Percentiles rank a stretch among this genome's conserved stretches.
phyloP scores from a whole-genome alignment of 208 protist species.

The Crithidia brevicula region DNA sequence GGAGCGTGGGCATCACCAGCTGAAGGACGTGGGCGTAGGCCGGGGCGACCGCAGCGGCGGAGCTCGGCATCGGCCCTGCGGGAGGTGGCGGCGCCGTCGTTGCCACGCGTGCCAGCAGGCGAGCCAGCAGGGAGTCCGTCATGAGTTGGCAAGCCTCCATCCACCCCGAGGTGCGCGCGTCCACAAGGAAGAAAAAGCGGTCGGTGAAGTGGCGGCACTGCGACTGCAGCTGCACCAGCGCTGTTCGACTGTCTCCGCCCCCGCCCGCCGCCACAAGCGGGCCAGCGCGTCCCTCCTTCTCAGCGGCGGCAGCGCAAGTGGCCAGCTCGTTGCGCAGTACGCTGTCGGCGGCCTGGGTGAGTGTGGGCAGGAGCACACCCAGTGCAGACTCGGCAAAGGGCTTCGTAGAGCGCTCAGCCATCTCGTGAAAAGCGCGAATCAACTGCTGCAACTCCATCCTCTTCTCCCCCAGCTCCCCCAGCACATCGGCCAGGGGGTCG shows the following conservation, averaged over 20 bases:
- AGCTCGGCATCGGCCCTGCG: slow-evolving; percentile 12
- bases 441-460: slow-evolving; percentile 45
- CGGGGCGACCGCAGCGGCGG: slow-evolving; percentile 8
- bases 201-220: slow-evolving; percentile 40
- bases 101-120: slow-evolving; percentile 24
- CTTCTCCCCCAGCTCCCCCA: slow-evolving; percentile 32
- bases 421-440: slow-evolving; percentile 33
- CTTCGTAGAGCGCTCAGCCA: slow-evolving; percentile 35
- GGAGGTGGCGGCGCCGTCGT: slow-evolving; percentile 18
- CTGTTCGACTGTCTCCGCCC: slow-evolving; percentile 22
- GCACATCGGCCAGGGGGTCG: slow-evolving; percentile 18
- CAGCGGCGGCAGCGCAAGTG: background rate
- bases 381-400: slow-evolving; percentile 55
- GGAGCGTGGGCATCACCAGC: slow-evolving; percentile 31
- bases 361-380: slow-evolving; percentile 42
- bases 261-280: background rate
- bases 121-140: slow-evolving; percentile 28
- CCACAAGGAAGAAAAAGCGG: slow-evolving; percentile 46
- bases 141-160: slow-evolving; percentile 30
- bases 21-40: slow-evolving; percentile 33
- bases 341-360: slow-evolving; percentile 27
- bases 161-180: slow-evolving; percentile 41
- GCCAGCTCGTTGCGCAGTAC: slow-evolving; percentile 30
- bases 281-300: background rate
- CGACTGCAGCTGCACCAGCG: slow-evolving; percentile 34